Evolutionary conservation across 1,284 basidiomycete genomes (phyloP), one percentile per base, ranked within the genome.

Genomic region (Trametes pubescens): DNA sequence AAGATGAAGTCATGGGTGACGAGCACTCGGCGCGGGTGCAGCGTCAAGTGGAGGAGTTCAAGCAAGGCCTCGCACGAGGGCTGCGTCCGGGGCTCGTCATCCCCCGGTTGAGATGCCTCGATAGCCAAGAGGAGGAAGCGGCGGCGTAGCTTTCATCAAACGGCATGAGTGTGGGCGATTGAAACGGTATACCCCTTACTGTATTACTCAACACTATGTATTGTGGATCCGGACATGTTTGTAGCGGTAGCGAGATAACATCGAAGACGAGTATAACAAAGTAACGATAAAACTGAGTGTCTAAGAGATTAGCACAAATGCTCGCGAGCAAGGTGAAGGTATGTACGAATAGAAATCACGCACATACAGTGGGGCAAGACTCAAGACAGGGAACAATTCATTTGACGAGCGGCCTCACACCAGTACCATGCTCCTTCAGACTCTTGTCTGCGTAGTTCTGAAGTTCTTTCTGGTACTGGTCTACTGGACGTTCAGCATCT

Each of bases 361-460:
- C 58, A 67, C 66, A 63, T 67, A 65, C 64, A 68, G 5, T 32
- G 26, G 51, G 14, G 21, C 44, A 38, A 32, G 29, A 32, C 29
- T 14, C 7, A n/a, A 37, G 26, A 9, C n/a, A n/a, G n/a, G n/a
- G 7, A 35, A 3, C 24, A n/a, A 11, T 44, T 67, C 71, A 82
- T 68, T 81, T 81, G 61, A 80, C 76, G 34, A 80, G 74, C 18
- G 80, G 76, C 49, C 79, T 67, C 35, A 81, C 73, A 40, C 81
- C 77, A 9, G 74, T 78, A 29, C 79, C 79, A 37, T 75, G 67
- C 56, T 81, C 81, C 66, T 80, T 81, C 62, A 80, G 72, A 64
- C 74, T 77, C 47, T 65, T 67, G 59, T 73, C 73, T 10, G 76
- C 70, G 48, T 80, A 79, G 61, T 69, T 76, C 65, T 78, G 73